Conservation (phyloP, 2,329 filamentous ascomycete genomes). For the Apiospora koreana region DNA sequence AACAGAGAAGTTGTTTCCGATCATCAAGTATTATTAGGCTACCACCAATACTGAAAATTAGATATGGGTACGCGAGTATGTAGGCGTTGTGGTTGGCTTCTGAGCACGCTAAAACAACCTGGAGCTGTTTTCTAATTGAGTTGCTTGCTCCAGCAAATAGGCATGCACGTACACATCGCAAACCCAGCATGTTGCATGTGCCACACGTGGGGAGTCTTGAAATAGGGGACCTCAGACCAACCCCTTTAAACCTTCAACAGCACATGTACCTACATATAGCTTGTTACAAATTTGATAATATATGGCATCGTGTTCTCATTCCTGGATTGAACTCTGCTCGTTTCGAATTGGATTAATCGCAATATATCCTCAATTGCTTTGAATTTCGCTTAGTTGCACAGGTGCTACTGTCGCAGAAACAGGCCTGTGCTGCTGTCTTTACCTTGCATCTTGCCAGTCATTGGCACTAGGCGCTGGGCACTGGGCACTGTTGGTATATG, state of each 20-base stretch:
- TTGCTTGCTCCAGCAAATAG: no score
- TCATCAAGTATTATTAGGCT: not conserved
- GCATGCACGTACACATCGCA: no score
- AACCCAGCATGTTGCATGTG: not conserved
- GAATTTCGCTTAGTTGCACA: not conserved
- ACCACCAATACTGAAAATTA: not conserved
- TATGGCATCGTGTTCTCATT: not conserved
- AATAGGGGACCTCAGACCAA: slow-evolving; percentile 10
- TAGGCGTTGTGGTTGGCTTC: not conserved
- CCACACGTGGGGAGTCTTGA: not conserved
- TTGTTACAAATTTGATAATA: not conserved
- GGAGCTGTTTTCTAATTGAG: no score
- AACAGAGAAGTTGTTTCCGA: not conserved
- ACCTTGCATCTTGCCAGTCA: no score
- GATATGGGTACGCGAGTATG: not conserved
- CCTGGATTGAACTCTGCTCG: not conserved
- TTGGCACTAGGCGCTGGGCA: not conserved
- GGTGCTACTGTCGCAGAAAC: no score
- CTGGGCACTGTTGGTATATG: not conserved
- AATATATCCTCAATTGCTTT: not conserved
- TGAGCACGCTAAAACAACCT: no score
- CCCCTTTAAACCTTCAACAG: not conserved
- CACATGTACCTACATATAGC: no score
- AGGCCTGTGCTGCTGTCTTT: not conserved
- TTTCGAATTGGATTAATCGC: not conserved